phyloP scores from a whole-genome alignment of 345 rosid species.

The Salix dunnii region DNA sequence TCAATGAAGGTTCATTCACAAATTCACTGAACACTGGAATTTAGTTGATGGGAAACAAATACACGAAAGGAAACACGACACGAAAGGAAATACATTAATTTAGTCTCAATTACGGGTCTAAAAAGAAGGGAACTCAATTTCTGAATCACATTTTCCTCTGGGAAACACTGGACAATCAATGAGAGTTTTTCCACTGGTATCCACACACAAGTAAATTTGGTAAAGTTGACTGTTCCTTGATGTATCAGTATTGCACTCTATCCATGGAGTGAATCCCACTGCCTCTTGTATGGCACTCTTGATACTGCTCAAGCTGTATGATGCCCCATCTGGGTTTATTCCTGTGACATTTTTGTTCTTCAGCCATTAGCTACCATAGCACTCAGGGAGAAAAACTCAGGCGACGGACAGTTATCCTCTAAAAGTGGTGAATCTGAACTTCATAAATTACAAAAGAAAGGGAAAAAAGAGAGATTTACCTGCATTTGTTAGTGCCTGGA shows the following conservation, averaged over 20 bases:
- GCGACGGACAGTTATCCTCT: background rate
- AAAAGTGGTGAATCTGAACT: background rate
- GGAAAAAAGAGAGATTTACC: constrained; percentile 31
- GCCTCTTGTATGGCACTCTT: constrained; percentile 54
- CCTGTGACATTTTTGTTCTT: constrained; percentile 33
- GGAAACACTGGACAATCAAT: constrained; percentile 81
- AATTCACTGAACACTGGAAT: background rate
- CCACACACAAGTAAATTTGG: constrained; percentile 82
- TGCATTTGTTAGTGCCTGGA: constrained; percentile 45
- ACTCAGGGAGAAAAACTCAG: background rate
- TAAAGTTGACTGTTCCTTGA: constrained; percentile 75
- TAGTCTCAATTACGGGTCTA: constrained; percentile 18
- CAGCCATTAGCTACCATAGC: background rate
- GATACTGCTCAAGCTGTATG: constrained; percentile 51
- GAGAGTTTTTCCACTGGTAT: constrained; percentile 54
- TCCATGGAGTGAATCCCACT: constrained; percentile 59
- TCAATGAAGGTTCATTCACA: no score
- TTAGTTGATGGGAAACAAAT: no score
- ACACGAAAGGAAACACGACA: background rate
- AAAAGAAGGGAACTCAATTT: constrained; percentile 72
- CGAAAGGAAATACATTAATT: background rate
- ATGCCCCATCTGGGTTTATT: constrained; percentile 51
- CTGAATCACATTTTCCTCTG: constrained; percentile 45
- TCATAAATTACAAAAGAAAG: no score
- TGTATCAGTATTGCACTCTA: constrained; percentile 61